Base-by-base conservation (phyloP, 345 rosid species). In the Turritis glabra region DNA sequence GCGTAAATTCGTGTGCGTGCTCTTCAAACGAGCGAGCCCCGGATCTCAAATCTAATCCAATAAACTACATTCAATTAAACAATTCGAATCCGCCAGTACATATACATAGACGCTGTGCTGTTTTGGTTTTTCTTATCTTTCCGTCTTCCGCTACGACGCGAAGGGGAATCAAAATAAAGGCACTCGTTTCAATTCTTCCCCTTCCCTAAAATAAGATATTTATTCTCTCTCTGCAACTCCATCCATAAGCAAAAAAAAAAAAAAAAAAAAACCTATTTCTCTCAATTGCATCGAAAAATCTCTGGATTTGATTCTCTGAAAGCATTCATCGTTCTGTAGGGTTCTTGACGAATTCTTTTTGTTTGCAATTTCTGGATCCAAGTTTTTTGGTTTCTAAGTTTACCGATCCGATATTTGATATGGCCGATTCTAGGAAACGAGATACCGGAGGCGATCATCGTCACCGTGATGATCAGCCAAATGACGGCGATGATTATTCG, bases 371-470 rank as follows among this genome's bases (percentile, higher is more conserved):
- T 77, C 63, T 73, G 70, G 55, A 40, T 58, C 64, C 53, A 50
- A 78, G 53, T 74, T 76, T 74, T 72, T 12, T 27, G 29, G n/a
- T 30, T 30, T 60, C 17, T 53, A 52, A 47, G 68, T 35, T 0
- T 11, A 50, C 29, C 54, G 66, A 46, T 80, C 67, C 48, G 74
- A 40, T 58, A 92, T 90, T 27, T 38, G 73, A 38, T 50, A 93
- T 93, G 97, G 72, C 86, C 62, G 77, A 83, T 80, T 67, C 88
- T 68, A 68, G 81, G 71, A 78, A 80, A 44, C 77, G 79, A 29
- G 90, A 82, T 21, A 74, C 69, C 32, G 70, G 78, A 9, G 83
- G 79, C 43, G 84, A 82, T 68, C 60, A 44, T 19, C 55, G 48
- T 17, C 5, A 52, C n/a, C 30, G 11, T 46, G 51, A 59, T 59